A percentile compares a stretch with the other conserved stretches of the same genome.
These are phyloP conservation scores for Podospora pseudopauciseta DNA, from an alignment of 495 filamentous ascomycete species.

Conservation along the genomic window DNA sequence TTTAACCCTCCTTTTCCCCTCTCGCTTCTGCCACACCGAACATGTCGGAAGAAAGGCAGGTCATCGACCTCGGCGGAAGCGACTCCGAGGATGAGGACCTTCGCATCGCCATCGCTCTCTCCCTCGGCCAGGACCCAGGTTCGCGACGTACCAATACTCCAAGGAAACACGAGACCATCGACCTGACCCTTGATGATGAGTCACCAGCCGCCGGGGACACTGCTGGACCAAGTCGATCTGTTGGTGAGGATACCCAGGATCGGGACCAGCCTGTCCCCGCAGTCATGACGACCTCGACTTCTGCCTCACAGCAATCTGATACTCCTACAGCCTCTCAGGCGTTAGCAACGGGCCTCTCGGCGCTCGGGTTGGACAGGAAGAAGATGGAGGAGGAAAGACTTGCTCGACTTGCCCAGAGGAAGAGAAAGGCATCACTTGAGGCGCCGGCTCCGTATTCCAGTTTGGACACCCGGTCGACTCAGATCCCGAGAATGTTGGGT, in stretches of 20 bases:
- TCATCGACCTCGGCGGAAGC: slow-evolving; percentile 23
- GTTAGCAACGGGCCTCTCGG: slow-evolving; percentile 5
- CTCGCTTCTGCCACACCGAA: neutral
- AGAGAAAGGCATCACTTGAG: slow-evolving; percentile 51
- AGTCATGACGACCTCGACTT: neutral
- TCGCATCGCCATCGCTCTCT: slow-evolving; percentile 43
- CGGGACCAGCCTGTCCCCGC: slow-evolving; percentile 5
- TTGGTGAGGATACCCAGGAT: slow-evolving; percentile 10
- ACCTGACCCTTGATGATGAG: slow-evolving; percentile 22
- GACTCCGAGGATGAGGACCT: slow-evolving; percentile 47
- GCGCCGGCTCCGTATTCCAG: slow-evolving; percentile 5
- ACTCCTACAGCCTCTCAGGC: neutral
- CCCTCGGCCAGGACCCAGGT: slow-evolving; percentile 35
- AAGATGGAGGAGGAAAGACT: slow-evolving; percentile 86
- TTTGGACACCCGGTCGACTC: slow-evolving; percentile 18
- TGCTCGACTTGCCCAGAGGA: slow-evolving; percentile 60
- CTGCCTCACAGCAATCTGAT: slow-evolving; percentile 4
- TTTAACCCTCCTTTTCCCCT: neutral
- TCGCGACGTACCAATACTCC: neutral
- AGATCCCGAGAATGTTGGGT: slow-evolving; percentile 25
- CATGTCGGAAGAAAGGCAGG: slow-evolving; percentile 3
- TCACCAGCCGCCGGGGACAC: neutral
- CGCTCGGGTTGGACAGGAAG: slow-evolving; percentile 61
- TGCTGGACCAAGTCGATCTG: neutral
- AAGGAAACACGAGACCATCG: slow-evolving; percentile 9